These are phyloP conservation scores for Alternaria metachromatica DNA, from an alignment of 2,329 filamentous ascomycete genomes.

Conservation along the genomic window DNA sequence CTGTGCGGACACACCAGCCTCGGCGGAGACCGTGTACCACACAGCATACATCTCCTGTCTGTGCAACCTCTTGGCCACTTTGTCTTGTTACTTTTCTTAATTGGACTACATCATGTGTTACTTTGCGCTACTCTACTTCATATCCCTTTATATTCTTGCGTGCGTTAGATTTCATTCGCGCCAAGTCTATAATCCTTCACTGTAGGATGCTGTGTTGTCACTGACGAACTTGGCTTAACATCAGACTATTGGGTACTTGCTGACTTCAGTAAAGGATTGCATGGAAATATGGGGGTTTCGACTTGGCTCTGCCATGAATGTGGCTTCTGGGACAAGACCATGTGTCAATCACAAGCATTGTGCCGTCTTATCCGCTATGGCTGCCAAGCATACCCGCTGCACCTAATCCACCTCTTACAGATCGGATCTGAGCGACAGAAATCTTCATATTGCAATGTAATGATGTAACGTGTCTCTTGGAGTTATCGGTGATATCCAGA, in stretches of 20 bases:
- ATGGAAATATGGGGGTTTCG: not conserved
- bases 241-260: not conserved
- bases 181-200: not conserved
- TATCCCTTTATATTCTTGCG: not conserved
- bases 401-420: not conserved
- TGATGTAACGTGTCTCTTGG: not conserved
- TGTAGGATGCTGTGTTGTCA: not conserved
- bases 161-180: not conserved
- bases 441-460: not conserved
- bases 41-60: not conserved
- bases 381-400: not conserved
- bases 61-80: conserved; percentile 5
- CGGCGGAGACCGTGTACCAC: conserved; percentile 11
- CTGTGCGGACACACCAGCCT: conserved; percentile 5
- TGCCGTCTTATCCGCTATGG: not conserved
- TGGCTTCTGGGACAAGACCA: not conserved
- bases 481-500: not conserved
- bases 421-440: not conserved
- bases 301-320: not conserved
- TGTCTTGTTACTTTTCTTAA: conserved; percentile 1
- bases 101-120: not conserved
- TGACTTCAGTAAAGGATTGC: not conserved
- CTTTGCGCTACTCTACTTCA: not conserved
- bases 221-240: not conserved
- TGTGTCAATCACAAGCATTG: not conserved